Evolutionary conservation across 1,139 yeast genomes (phyloP), one percentile per base, ranked within the genome.

Genomic region (Zygosaccharomyces sapae): DNA sequence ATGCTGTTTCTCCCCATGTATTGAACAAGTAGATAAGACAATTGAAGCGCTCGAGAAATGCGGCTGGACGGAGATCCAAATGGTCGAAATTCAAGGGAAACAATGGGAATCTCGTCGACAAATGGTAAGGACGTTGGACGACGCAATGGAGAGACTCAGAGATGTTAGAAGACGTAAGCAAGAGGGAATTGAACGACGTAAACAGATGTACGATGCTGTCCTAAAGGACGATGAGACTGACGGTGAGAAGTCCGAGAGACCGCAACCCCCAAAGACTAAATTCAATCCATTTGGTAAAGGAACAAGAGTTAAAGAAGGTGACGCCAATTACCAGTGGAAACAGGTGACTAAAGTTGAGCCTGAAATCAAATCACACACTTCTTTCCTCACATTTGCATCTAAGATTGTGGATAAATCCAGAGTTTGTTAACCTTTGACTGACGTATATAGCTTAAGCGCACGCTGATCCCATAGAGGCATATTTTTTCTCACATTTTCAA

Each of bases 1-100:
- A 45, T 92, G 98, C 68, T 92, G 97, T 66, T 92, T 92, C 65
- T 86, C 96, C 30, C 99, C 99, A 6, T 94, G 99, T 68, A 87
- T 94, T 45, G 99, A 94, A 68, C 99, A 94, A 70, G 98, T 94
- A 2, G 83, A 83, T 49, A 82, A 86, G 59, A 86, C 97, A 0
- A 81, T 92, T 9, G 83, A 78, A 55, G 83, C 86, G 0, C 71
- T 94, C 50, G 81, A 83, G 55, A 76, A 73, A 31, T 69, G 81
- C 43, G 96, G 95, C 0, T 94, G 97, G 96, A 76, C 78, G 10
- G 77, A 80, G 35, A 82, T 94, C 30, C 96, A 94, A 66, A 86
- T 89, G 90, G 95, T 90, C 5, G 98, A 92, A 64, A 83, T 90
- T 38, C 83, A 86, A 33, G 87, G 92, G 2, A 80, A 78, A 56